Evolutionary conservation across 1,139 yeast species (phyloP).

Genomic region (Blastobotrys buckinghamii): DNA sequence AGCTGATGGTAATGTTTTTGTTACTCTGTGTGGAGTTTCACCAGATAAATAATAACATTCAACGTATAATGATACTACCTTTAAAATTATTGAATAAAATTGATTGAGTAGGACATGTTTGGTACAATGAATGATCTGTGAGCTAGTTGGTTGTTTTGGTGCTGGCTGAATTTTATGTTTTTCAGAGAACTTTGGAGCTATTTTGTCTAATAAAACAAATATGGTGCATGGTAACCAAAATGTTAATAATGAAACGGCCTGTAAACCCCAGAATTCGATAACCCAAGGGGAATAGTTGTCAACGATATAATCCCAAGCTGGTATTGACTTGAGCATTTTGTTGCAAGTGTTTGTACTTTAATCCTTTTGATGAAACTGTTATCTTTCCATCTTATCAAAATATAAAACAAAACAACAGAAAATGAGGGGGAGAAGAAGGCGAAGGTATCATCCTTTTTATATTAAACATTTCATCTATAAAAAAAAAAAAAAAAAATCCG

Average conservation of each 20-base stretch:
- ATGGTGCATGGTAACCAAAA: conserved; percentile 21
- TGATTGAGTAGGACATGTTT: conserved; percentile 14
- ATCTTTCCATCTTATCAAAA: too few relatives aligned
- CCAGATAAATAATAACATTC: neutral
- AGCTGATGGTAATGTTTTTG: conserved; percentile 13
- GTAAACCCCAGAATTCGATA: conserved; percentile 17
- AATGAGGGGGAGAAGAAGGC: too few relatives aligned
- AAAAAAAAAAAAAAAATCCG: too few relatives aligned
- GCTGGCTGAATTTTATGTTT: conserved; percentile 21
- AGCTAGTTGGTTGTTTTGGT: conserved; percentile 17
- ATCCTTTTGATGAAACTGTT: too few relatives aligned
- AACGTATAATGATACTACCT: conserved; percentile 1
- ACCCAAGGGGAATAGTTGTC: conserved; percentile 5
- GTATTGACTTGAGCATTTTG: neutral
- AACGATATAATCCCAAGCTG: conserved; percentile 4
- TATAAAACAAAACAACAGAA: too few relatives aligned
- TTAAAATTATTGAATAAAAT: conserved; percentile 3
- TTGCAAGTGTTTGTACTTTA: too few relatives aligned
- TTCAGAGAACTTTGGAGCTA: conserved; percentile 17
- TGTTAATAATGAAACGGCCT: conserved; percentile 17
- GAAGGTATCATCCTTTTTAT: too few relatives aligned
- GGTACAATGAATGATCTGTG: conserved; percentile 18
- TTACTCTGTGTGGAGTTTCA: conserved; percentile 3
- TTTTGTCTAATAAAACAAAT: conserved; percentile 13
- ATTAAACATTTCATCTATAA: too few relatives aligned